Evolutionary conservation across 257 asterid genomes (phyloP).

Genomic region (Capsicum chinense): DNA sequence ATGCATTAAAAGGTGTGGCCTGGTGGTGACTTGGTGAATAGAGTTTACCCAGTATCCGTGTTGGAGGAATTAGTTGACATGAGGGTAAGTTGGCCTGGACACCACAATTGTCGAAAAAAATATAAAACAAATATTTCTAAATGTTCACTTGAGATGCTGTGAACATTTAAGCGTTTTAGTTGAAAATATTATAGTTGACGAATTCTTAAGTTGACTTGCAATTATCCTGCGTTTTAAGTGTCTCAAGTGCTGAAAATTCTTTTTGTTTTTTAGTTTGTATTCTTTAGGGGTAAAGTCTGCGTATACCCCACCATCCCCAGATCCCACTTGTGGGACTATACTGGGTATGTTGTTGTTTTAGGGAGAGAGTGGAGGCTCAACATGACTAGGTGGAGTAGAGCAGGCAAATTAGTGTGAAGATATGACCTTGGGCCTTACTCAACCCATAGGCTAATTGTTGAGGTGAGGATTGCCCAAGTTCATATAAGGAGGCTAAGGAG

Average conservation of each 20-base stretch:
- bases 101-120: not conserved
- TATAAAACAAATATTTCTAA: not conserved
- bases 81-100: not conserved
- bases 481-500: not conserved
- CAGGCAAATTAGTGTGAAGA: not conserved
- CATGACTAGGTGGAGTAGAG: constrained; percentile 3
- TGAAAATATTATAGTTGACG: no score
- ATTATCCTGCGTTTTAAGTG: no score
- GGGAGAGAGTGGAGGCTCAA: not conserved
- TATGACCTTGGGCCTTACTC: not conserved
- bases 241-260: not conserved
- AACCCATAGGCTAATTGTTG: not conserved
- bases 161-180: no score
- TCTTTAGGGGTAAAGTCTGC: not conserved
- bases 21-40: not conserved
- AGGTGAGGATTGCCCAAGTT: not conserved
- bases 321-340: no score
- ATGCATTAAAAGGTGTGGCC: not conserved
- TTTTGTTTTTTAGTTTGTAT: not conserved
- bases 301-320: not conserved
- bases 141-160: no score
- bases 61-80: not conserved
- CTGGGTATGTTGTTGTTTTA: not conserved
- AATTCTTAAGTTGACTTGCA: no score
- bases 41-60: not conserved